Percentiles rank a stretch among this genome's conserved stretches.
phyloP scores from a whole-genome alignment of 2,329 filamentous ascomycete species.

The Microascus cirrosus region DNA sequence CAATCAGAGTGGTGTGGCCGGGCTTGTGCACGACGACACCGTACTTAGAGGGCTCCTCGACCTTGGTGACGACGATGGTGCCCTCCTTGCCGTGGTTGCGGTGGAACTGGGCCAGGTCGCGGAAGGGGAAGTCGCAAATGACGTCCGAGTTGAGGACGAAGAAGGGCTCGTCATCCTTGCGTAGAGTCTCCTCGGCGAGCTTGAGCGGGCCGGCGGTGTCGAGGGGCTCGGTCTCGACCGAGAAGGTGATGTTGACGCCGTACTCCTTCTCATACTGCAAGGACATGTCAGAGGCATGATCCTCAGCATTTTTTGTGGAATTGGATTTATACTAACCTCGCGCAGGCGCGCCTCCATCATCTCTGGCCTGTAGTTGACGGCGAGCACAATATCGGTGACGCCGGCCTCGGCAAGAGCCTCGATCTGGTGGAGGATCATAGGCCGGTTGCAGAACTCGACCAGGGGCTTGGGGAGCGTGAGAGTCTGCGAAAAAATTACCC shows the following conservation, averaged over 20 bases:
- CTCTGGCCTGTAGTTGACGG: slow-evolving; percentile 97
- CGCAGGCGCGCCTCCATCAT: slow-evolving; percentile 91
- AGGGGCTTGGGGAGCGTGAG: slow-evolving; percentile 94
- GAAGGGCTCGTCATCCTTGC: slow-evolving; percentile 89
- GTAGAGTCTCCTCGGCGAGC: slow-evolving; percentile 82
- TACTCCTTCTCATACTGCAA: slow-evolving; percentile 80
- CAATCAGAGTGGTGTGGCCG: slow-evolving; percentile 80
- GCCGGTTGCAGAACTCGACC: slow-evolving; percentile 94
- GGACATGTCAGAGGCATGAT: neutral
- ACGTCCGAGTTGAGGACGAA: slow-evolving; percentile 98
- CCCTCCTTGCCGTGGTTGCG: slow-evolving; percentile 87
- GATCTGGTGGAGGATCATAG: slow-evolving; percentile 98
- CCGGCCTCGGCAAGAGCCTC: slow-evolving; percentile 87
- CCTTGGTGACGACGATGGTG: slow-evolving; percentile 97
- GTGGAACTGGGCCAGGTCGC: slow-evolving; percentile 84
- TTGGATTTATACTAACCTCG: slow-evolving; percentile 51
- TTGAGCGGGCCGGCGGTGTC: slow-evolving; percentile 93
- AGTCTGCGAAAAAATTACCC: slow-evolving; percentile 50
- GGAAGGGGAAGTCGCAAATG: slow-evolving; percentile 96
- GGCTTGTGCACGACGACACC: slow-evolving; percentile 97
- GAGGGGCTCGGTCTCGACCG: slow-evolving; percentile 88
- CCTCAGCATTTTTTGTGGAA: neutral
- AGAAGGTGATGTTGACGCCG: slow-evolving; percentile 93
- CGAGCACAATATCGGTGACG: slow-evolving; percentile 94
- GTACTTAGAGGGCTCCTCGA: slow-evolving; percentile 98